Base-by-base conservation (phyloP, 192 early-diverging fungal genomes). In the Coemansia sp. region DNA sequence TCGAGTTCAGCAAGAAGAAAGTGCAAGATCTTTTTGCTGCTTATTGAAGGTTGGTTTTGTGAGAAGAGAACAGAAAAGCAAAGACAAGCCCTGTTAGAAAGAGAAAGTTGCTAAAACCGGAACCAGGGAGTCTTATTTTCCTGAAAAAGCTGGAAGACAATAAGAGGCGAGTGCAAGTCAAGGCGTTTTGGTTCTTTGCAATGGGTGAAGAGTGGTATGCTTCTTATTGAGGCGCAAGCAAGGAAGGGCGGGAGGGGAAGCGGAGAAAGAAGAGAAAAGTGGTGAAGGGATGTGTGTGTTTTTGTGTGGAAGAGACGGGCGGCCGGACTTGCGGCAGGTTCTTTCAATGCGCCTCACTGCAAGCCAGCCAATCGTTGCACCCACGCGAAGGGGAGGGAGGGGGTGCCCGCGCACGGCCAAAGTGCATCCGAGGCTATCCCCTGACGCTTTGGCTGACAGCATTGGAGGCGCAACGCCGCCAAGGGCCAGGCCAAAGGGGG, bases 1-100 rank as follows among this genome's bases (percentile, higher is more conserved):
- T 9, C 52, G 51, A 36, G 29, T 3, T 22, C 27, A 29, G 21
- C 21, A 55, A 62, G 33, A 62, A 52, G 32, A 63, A 57, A 29
- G 32, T 32, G 61, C 11, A 46, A 46, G 39, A 17, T 46, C 14
- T 46, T 14, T 39, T 46, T 17, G 11, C 33, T 17, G 39, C 39
- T 46, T 46, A 14, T 17, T 36, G 33, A 46, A 17, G 3, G 39
- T 4, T 46, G 39, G 17, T 46, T 46, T 46, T 46, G 27, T 14
- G 5, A 46, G 39, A 46, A 36, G 33, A 46, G 39, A 46, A 46
- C 33, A 36, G 10, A 36, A 36, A 36, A 36, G 33, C 10, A 46
- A 46, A 46, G 14, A 14, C 9, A 10, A 14, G 3, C 39, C 17
- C 11, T 17, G 14, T 3, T 46, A 17, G 39, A 46, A 46, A 46